phyloP scores from a whole-genome alignment of 208 protist genomes.

The Crithidia expoeki region DNA sequence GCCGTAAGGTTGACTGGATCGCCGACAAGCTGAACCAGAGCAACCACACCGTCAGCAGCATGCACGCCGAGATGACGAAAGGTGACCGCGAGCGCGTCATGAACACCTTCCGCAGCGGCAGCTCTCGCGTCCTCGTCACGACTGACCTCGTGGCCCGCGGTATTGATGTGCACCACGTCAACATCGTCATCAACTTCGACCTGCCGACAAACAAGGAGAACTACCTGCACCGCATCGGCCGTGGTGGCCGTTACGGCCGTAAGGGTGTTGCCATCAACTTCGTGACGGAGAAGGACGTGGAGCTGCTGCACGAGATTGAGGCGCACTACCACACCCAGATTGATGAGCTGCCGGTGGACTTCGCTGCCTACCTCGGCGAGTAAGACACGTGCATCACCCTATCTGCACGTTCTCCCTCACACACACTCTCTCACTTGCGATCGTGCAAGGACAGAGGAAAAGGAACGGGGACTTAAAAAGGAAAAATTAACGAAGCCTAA shows the following conservation, averaged over 20 bases:
- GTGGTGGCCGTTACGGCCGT: constrained; percentile 99
- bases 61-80: constrained; percentile 99
- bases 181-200: constrained; percentile 99
- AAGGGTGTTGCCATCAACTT: constrained; percentile 99
- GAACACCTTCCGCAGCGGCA: constrained; percentile 97
- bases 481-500: background rate
- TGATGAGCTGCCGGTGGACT: constrained; percentile 99
- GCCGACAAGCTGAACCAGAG: constrained; percentile 91
- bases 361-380: constrained; percentile 84
- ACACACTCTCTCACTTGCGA: background rate
- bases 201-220: constrained; percentile 99
- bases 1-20: constrained; percentile 97
- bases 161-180: constrained; percentile 99
- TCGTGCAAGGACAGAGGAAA: constrained; percentile 8
- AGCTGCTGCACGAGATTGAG: constrained; percentile 97
- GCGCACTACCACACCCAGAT: constrained; percentile 99
- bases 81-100: constrained; percentile 98
- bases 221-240: constrained; percentile 99
- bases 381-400: constrained; percentile 2
- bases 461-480: background rate
- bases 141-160: constrained; percentile 99
- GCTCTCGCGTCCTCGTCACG: constrained; percentile 98
- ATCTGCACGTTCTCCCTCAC: too few species aligned
- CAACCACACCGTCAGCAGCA: constrained; percentile 95
- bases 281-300: constrained; percentile 97